Evolutionary conservation across 768 basidiomycete genomes (phyloP).

Genomic region (Boletus coccyginus): DNA sequence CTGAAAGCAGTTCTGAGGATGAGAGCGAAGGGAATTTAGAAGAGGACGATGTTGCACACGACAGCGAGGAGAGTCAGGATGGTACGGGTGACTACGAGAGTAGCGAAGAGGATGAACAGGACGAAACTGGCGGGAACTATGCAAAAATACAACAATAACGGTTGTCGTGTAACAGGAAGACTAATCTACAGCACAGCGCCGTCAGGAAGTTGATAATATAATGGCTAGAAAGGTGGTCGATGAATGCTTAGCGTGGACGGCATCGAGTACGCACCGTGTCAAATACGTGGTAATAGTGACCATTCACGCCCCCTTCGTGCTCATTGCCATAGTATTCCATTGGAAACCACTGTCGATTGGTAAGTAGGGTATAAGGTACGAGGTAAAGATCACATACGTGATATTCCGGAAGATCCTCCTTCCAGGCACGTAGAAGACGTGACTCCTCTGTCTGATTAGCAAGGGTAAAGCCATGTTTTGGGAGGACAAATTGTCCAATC

Average conservation of each 20-base stretch:
- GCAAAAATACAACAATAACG: constrained; percentile 11
- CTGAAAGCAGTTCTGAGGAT: constrained; percentile 29
- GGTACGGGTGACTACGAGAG: constrained; percentile 22
- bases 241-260: not conserved
- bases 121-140: constrained; percentile 17
- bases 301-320: constrained; percentile 55
- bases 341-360: constrained; percentile 64
- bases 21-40: constrained; percentile 34
- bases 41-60: constrained; percentile 25
- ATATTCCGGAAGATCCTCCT: constrained; percentile 61
- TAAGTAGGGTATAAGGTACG: not conserved
- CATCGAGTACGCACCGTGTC: constrained; percentile 47
- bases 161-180: not conserved
- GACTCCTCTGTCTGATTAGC: constrained; percentile 59
- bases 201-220: constrained; percentile 52
- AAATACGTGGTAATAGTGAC: constrained; percentile 79
- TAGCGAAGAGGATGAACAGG: constrained; percentile 15
- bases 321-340: constrained; percentile 63
- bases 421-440: constrained; percentile 63
- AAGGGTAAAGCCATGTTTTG: constrained; percentile 51
- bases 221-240: constrained; percentile 34
- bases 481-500: constrained; percentile 81
- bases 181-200: constrained; percentile 37
- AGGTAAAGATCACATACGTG: constrained; percentile 45
- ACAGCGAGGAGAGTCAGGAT: constrained; percentile 29